Percentiles rank a stretch among this genome's conserved stretches.
Conservation (phyloP, 495 filamentous ascomycete genomes). For the Achaetomiella virescens region DNA sequence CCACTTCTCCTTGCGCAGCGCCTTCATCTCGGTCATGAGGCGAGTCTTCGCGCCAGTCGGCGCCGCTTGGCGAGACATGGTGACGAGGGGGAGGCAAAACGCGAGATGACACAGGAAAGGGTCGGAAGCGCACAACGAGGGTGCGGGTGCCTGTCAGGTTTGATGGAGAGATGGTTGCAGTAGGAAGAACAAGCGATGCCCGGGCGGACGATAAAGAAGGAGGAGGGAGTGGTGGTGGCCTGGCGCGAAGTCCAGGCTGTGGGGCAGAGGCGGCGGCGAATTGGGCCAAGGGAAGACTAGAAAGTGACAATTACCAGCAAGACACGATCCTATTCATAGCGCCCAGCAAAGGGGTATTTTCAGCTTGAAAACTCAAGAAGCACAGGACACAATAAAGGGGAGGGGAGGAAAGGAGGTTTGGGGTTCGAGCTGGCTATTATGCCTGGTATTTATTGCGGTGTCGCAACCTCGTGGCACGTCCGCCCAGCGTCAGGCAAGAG, state of each 20-base stretch:
- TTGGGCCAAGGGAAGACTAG: not conserved
- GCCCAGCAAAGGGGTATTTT: not conserved
- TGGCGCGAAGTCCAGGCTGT: not conserved
- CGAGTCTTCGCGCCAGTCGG: slow-evolving; percentile 61
- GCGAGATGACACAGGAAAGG: not conserved
- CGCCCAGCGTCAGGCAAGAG: not conserved
- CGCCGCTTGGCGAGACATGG: slow-evolving; percentile 14
- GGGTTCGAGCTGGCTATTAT: not conserved
- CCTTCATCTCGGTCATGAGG: slow-evolving; percentile 83
- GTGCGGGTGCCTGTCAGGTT: not conserved
- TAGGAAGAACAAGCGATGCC: not conserved
- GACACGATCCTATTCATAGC: not conserved
- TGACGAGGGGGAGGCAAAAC: not conserved
- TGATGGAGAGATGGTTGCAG: not conserved
- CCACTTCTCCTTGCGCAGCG: slow-evolving; percentile 82
- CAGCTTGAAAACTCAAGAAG: not conserved
- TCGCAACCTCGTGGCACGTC: too few relatives aligned
- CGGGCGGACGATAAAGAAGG: not conserved
- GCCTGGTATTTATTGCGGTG: not conserved
- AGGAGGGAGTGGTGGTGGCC: not conserved
- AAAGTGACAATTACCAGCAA: too few relatives aligned
- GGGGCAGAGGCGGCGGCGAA: slow-evolving; percentile 1
- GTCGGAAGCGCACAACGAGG: not conserved
- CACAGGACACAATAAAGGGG: not conserved
- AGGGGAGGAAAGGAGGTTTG: not conserved